A percentile compares a stretch with the other conserved stretches of the same genome.
These are phyloP conservation scores for Lasiosphaeris hirsuta DNA, from an alignment of 495 filamentous ascomycete genomes.

Conservation along the genomic window DNA sequence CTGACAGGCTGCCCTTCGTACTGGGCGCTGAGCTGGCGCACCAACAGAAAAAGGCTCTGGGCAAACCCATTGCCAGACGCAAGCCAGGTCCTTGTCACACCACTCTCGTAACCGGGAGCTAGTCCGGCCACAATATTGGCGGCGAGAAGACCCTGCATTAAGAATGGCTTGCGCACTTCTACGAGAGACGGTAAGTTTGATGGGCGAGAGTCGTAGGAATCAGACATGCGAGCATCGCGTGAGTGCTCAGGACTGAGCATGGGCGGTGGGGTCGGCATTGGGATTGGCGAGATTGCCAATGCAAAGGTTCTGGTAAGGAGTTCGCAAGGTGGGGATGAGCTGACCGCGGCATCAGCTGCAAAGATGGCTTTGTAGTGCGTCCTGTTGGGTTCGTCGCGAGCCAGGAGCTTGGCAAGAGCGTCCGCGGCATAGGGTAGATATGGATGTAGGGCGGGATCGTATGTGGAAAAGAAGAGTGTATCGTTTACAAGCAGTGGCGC, in stretches of 20 bases:
- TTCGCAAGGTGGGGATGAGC: slow-evolving; percentile 60
- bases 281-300: slow-evolving; percentile 79
- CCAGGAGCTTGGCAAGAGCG: slow-evolving; percentile 84
- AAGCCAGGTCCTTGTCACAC: slow-evolving; percentile 78
- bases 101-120: slow-evolving; percentile 64
- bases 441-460: slow-evolving; percentile 74
- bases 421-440: slow-evolving; percentile 90
- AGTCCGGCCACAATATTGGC: slow-evolving; percentile 83
- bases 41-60: slow-evolving; percentile 67
- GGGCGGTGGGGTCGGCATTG: slow-evolving; percentile 27
- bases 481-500: slow-evolving; percentile 51
- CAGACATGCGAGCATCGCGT: slow-evolving; percentile 36
- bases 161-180: slow-evolving; percentile 76
- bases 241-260: not conserved
- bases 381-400: slow-evolving; percentile 89
- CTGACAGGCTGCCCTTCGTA: slow-evolving; percentile 37
- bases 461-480: slow-evolving; percentile 70
- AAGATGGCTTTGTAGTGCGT: slow-evolving; percentile 79
- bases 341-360: slow-evolving; percentile 57
- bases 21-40: slow-evolving; percentile 65
- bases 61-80: slow-evolving; percentile 83
- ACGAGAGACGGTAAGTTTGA: slow-evolving; percentile 57
- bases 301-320: slow-evolving; percentile 86
- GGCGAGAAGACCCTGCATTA: slow-evolving; percentile 88
- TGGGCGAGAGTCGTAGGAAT: slow-evolving; percentile 39